These are phyloP conservation scores for Cephaloascus fragrans DNA, from an alignment of 805 yeast species.

Conservation along the genomic window DNA sequence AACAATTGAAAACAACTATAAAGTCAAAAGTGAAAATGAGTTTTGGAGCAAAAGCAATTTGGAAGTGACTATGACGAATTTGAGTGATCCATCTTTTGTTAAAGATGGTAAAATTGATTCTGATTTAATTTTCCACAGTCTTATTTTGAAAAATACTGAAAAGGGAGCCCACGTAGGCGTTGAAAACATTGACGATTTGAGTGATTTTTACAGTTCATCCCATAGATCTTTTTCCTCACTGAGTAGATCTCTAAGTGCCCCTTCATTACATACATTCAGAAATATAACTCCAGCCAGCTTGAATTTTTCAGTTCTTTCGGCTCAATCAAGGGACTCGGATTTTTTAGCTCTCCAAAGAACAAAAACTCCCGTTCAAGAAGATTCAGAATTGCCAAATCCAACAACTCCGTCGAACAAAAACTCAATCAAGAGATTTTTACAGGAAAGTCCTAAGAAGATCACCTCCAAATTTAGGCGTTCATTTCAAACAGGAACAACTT, in stretches of 20 bases:
- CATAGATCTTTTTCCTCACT: constrained; percentile 2
- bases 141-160: too few species aligned
- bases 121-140: too few species aligned
- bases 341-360: too few species aligned
- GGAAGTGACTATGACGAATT: too few species aligned
- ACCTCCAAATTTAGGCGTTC: background rate
- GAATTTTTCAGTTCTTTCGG: background rate
- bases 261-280: constrained; percentile 29
- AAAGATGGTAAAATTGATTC: too few species aligned
- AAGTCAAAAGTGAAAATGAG: too few species aligned
- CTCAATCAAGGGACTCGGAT: background rate
- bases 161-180: background rate
- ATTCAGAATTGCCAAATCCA: background rate
- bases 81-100: too few species aligned
- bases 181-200: constrained; percentile 14
- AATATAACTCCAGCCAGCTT: constrained; percentile 6
- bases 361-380: too few species aligned
- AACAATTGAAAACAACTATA: too few species aligned
- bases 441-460: constrained; percentile 17
- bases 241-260: constrained; percentile 25
- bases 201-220: constrained; percentile 9
- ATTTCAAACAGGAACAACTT: too few species aligned
- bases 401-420: constrained; percentile 11
- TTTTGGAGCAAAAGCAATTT: too few species aligned
- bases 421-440: constrained; percentile 21